These are phyloP conservation scores for Gynandropsis gynandra DNA, from an alignment of 345 rosid genomes.

Conservation along the genomic window DNA sequence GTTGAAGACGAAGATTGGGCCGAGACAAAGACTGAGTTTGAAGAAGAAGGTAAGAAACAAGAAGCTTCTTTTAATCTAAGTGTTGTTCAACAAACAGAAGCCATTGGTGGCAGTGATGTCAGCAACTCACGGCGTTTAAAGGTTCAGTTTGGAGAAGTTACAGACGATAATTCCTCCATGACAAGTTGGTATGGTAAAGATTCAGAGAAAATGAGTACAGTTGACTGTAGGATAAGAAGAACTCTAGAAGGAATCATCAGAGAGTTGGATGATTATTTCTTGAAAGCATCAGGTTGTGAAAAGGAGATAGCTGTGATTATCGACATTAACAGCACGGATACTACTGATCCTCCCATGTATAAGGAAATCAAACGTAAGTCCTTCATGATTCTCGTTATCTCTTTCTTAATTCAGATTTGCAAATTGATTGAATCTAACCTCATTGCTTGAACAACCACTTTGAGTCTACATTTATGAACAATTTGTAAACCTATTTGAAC, in stretches of 20 bases:
- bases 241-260: constrained; percentile 61
- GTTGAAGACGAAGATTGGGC: constrained; percentile 60
- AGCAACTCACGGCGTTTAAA: constrained; percentile 29
- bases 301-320: constrained; percentile 68
- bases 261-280: constrained; percentile 85
- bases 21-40: constrained; percentile 62
- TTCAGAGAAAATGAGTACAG: constrained; percentile 32
- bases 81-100: constrained; percentile 15
- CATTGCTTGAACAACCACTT: constrained; percentile 6
- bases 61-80: constrained; percentile 22
- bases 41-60: constrained; percentile 48
- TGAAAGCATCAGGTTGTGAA: constrained; percentile 69
- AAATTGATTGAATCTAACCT: background rate
- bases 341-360: constrained; percentile 37
- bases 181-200: constrained; percentile 50
- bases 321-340: constrained; percentile 47
- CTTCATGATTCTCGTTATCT: background rate
- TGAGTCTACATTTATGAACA: background rate
- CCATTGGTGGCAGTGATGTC: constrained; percentile 20
- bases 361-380: constrained; percentile 60
- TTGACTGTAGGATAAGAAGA: constrained; percentile 41
- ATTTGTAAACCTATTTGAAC: background rate
- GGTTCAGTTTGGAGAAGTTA: constrained; percentile 33
- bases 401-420: background rate
- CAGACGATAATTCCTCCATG: constrained; percentile 48